Evolutionary conservation across 257 asterid species (phyloP), one percentile per base, ranked within the genome.

Genomic region (Fraxinus quadrangulata): DNA sequence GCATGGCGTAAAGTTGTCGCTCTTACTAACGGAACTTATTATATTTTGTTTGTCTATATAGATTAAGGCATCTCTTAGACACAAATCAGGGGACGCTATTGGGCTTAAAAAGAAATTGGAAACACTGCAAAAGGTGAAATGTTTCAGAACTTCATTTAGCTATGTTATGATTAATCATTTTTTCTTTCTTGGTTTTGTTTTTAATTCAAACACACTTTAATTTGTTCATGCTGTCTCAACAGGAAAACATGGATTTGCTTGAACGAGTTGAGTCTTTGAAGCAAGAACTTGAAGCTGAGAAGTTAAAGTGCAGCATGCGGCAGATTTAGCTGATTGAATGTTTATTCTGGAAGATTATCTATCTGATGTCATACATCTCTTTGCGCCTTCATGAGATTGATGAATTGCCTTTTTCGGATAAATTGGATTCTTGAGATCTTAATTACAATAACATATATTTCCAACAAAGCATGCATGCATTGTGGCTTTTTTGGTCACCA

Each of bases 231-330:
- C 34, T 76, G 78, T 71, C 67, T 72, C 77, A n/a, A 77, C 83
- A 96, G 99, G 96, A 96, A 90, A 96, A 96, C 78, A 70, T 84
- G 83, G 94, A 86, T 85, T 85, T 96, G 88, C 97, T 89, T 63
- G 93, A 89, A 74, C 87, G 88, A 61, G 88, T 93, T 0, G 97
- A 90, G 83, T 80, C 90, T 51, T 75, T 93, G 92, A 96, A 96
- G 75, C 97, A 87, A 86, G 97, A 90, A 82, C 97, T 96, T 70
- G 97, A 88, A 87, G 81, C 90, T 2, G 96, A 86, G 88, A 92
- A 87, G 82, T 72, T 89, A 75, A 90, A 89, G 72, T 92, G 97
- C 86, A 85, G 88, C 75, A 82, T 56, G 82, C 86, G 24, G 36
- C 83, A 82, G 67, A 45, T 51, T 28, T 89, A 85, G 83, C 34